These are phyloP conservation scores for Xylariaceae sp. DNA, from an alignment of 2,329 filamentous ascomycete species.

Conservation along the genomic window DNA sequence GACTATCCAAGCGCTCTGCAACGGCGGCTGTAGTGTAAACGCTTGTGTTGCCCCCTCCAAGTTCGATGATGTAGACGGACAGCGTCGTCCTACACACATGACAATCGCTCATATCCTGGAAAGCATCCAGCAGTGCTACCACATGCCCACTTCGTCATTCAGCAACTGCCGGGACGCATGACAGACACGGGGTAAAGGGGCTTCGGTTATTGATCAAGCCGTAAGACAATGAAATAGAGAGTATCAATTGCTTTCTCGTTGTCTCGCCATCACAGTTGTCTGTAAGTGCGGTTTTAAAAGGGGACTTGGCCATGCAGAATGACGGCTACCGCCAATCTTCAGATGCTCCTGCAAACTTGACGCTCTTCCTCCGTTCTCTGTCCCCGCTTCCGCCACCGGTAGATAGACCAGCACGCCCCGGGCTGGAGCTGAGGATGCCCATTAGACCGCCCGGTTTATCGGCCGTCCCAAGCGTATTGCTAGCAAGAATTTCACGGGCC, in stretches of 20 bases:
- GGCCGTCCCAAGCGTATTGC: constrained; percentile 11
- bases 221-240: not conserved
- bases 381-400: constrained; percentile 33
- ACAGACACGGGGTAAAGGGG: not conserved
- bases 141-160: not conserved
- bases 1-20: not conserved
- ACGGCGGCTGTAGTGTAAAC: not conserved
- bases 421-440: constrained; percentile 50
- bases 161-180: not conserved
- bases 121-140: not conserved
- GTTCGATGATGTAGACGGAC: not conserved
- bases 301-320: not conserved
- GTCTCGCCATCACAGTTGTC: not conserved
- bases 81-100: not conserved
- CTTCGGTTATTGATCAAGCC: too few species aligned
- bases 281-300: not conserved
- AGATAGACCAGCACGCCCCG: constrained; percentile 31
- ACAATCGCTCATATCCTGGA: not conserved
- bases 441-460: constrained; percentile 35
- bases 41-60: too few species aligned
- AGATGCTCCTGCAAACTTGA: constrained; percentile 51
- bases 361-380: constrained; percentile 57
- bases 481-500: constrained; percentile 47
- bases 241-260: not conserved
- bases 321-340: constrained; percentile 32